Conservation (phyloP, 2,329 filamentous ascomycete species). For the Talaromyces sp. region DNA sequence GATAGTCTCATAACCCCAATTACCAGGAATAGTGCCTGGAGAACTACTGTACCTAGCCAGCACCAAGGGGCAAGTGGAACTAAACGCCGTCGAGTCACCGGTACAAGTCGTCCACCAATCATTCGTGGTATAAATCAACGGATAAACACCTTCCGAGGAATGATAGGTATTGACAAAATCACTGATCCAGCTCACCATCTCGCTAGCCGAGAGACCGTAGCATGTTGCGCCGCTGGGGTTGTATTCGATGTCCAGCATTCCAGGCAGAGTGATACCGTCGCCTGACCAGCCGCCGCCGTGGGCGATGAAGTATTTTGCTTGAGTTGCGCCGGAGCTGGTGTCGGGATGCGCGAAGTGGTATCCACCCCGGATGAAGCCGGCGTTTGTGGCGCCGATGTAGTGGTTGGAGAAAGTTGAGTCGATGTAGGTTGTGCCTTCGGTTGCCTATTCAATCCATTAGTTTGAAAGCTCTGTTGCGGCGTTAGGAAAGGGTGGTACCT, state of each 20-base stretch:
- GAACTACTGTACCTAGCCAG: slow-evolving; percentile 48
- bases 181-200: slow-evolving; percentile 55
- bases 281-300: slow-evolving; percentile 56
- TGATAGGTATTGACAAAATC: slow-evolving; percentile 56
- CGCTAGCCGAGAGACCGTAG: slow-evolving; percentile 46
- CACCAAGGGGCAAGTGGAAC: slow-evolving; percentile 48
- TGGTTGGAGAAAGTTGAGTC: slow-evolving; percentile 51
- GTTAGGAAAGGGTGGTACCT: slow-evolving; percentile 23
- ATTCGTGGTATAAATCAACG: slow-evolving; percentile 55
- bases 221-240: slow-evolving; percentile 41
- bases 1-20: slow-evolving; percentile 55
- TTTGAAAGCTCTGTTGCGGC: not conserved
- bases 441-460: slow-evolving; percentile 43
- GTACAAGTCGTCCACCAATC: slow-evolving; percentile 58
- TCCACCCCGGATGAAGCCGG: slow-evolving; percentile 55
- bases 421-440: slow-evolving; percentile 52
- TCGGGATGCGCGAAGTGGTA: slow-evolving; percentile 58
- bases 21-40: slow-evolving; percentile 49
- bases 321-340: slow-evolving; percentile 45
- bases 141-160: slow-evolving; percentile 47
- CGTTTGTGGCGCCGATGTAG: slow-evolving; percentile 52
- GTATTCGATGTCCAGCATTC: slow-evolving; percentile 58
- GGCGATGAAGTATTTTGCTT: slow-evolving; percentile 54
- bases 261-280: slow-evolving; percentile 57
- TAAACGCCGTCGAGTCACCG: slow-evolving; percentile 50